phyloP scores from a whole-genome alignment of 2,329 filamentous ascomycete genomes.

The Samsoniella hepiali region DNA sequence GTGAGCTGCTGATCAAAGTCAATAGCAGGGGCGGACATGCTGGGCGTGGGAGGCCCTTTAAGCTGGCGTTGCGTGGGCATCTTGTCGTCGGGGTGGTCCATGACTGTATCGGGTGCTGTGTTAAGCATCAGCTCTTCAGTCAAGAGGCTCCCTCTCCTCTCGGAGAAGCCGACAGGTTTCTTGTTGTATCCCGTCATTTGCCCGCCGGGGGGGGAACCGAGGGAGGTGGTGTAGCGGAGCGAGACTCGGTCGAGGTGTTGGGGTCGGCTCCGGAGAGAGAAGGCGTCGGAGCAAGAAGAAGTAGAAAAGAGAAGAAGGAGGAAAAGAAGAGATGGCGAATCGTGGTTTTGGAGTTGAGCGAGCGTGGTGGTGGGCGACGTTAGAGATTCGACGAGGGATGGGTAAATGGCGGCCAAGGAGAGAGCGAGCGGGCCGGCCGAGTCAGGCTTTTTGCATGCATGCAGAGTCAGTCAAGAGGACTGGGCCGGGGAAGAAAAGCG shows the following conservation, averaged over 20 bases:
- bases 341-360: not conserved
- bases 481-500: not conserved
- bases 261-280: not conserved
- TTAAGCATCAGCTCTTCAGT: conserved; percentile 56
- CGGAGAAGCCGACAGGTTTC: conserved; percentile 57
- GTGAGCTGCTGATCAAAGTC: conserved; percentile 61
- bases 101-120: conserved; percentile 40
- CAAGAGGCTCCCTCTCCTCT: conserved; percentile 56
- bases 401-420: conserved; percentile 1
- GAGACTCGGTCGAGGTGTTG: not conserved
- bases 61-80: conserved; percentile 41
- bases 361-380: not conserved
- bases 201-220: not conserved
- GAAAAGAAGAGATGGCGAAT: not conserved
- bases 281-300: too few species aligned
- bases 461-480: not conserved
- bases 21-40: conserved; percentile 61
- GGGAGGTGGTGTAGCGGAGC: not conserved
- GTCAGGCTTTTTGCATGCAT: conserved; percentile 16
- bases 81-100: conserved; percentile 52
- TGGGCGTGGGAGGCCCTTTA: conserved; percentile 62
- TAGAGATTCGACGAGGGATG: conserved; percentile 11
- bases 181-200: conserved; percentile 43
- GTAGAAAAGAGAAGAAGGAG: not conserved
- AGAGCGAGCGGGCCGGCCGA: conserved; percentile 15